These are phyloP conservation scores for Euphrasia arctica DNA, from an alignment of 305 asterid species.

Conservation along the genomic window DNA sequence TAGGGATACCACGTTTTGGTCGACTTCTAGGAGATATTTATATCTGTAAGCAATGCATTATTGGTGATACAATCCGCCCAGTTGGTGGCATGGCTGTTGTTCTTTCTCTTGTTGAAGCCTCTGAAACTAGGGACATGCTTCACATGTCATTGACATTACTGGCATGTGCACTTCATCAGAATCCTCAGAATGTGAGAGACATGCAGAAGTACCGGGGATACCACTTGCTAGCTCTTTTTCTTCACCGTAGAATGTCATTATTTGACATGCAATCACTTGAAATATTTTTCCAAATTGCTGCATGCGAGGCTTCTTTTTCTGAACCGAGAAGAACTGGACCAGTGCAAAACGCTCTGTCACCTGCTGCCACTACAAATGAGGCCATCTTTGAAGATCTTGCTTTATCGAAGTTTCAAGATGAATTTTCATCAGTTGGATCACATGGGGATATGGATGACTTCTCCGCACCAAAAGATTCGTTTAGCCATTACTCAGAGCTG, in stretches of 20 bases:
- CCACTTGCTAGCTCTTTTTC: slow-evolving; percentile 93
- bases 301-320: slow-evolving; percentile 96
- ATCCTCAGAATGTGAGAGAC: slow-evolving; percentile 95
- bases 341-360: slow-evolving; percentile 48
- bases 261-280: slow-evolving; percentile 99
- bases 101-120: slow-evolving; percentile 97
- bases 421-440: slow-evolving; percentile 90
- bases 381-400: slow-evolving; percentile 71
- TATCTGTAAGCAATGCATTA: slow-evolving; percentile 87
- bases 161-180: slow-evolving; percentile 92
- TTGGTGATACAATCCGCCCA: slow-evolving; percentile 90
- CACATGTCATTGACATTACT: slow-evolving; percentile 92
- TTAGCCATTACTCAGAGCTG: slow-evolving; percentile 90
- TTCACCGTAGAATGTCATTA: slow-evolving; percentile 91
- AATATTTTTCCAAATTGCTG: slow-evolving; percentile 96
- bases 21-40: slow-evolving; percentile 87
- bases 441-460: slow-evolving; percentile 95
- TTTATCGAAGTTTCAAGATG: slow-evolving; percentile 82
- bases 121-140: slow-evolving; percentile 98
- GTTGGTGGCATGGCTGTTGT: slow-evolving; percentile 96
- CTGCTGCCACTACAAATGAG: slow-evolving; percentile 53
- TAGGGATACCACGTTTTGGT: slow-evolving; percentile 99
- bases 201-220: slow-evolving; percentile 96
- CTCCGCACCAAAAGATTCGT: slow-evolving; percentile 87
- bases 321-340: slow-evolving; percentile 67